phyloP scores from a whole-genome alignment of 2,329 filamentous ascomycete genomes.

The Penicillium sp. region DNA sequence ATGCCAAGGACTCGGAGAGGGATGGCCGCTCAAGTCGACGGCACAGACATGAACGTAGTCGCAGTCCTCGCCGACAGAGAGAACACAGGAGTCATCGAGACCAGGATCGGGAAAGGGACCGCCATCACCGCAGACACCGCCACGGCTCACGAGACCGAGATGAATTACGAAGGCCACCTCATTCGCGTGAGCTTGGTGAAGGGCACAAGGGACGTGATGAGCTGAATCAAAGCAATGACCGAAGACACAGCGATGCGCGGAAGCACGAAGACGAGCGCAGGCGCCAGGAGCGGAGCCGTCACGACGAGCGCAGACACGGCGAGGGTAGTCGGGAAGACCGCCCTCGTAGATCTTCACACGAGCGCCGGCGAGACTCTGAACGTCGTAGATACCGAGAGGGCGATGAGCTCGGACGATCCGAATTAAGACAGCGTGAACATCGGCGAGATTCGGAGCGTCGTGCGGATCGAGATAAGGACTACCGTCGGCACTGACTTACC shows the following conservation, averaged over 20 bases:
- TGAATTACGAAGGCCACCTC: slow-evolving; percentile 24
- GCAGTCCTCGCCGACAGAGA: slow-evolving; percentile 34
- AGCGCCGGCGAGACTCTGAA: slow-evolving; percentile 20
- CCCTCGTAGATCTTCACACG: slow-evolving; percentile 19
- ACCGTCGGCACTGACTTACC: too few species aligned
- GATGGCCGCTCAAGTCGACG: slow-evolving; percentile 23
- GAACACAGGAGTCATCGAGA: slow-evolving; percentile 48
- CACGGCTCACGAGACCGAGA: slow-evolving; percentile 32
- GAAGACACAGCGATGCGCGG: slow-evolving; percentile 9
- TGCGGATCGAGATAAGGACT: too few species aligned
- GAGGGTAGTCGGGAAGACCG: slow-evolving; percentile 25
- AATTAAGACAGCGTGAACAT: too few species aligned
- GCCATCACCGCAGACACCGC: slow-evolving; percentile 33
- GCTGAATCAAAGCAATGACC: slow-evolving; percentile 1
- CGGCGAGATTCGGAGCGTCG: too few species aligned
- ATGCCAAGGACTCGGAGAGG: slow-evolving; percentile 23
- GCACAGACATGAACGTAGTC: slow-evolving; percentile 32
- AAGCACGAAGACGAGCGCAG: not conserved
- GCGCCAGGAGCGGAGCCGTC: not conserved
- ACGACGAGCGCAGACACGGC: slow-evolving; percentile 23
- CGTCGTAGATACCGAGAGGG: too few species aligned
- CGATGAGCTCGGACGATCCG: too few species aligned
- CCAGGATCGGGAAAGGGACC: slow-evolving; percentile 30
- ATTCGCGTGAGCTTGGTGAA: slow-evolving; percentile 20
- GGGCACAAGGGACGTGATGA: not conserved